A percentile compares a stretch with the other conserved stretches of the same genome.
Evolutionary conservation across 495 filamentous ascomycete species (phyloP).

Genomic region (Annulohypoxylon nitens): DNA sequence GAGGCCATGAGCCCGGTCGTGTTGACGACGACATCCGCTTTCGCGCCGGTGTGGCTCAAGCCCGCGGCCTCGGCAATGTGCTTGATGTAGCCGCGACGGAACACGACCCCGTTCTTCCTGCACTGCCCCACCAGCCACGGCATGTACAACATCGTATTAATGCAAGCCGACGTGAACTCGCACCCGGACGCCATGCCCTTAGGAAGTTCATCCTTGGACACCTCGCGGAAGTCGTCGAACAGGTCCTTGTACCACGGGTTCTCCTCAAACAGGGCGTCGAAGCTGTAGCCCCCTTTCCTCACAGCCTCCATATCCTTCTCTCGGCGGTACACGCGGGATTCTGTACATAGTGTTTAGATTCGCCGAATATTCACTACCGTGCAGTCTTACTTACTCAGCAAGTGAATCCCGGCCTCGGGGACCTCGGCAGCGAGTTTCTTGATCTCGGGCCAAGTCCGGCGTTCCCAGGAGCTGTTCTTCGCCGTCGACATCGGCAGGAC

Average conservation of each 20-base stretch:
- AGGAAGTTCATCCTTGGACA: constrained; percentile 69
- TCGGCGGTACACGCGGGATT: constrained; percentile 59
- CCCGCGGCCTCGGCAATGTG: constrained; percentile 80
- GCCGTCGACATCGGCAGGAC: constrained; percentile 72
- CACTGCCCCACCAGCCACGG: constrained; percentile 86
- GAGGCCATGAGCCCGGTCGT: constrained; percentile 84
- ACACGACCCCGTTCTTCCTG: constrained; percentile 72
- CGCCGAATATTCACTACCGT: neutral
- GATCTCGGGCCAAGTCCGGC: constrained; percentile 75
- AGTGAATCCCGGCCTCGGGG: constrained; percentile 91
- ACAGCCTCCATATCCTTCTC: constrained; percentile 52
- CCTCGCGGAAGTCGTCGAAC: constrained; percentile 75
- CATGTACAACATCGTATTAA: constrained; percentile 90
- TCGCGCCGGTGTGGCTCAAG: constrained; percentile 71
- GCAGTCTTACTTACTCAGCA: constrained; percentile 70
- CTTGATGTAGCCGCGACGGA: constrained; percentile 69
- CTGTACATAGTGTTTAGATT: constrained; percentile 44
- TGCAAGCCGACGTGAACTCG: constrained; percentile 85
- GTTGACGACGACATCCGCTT: constrained; percentile 83
- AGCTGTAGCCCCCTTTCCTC: constrained; percentile 57
- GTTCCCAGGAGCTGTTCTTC: constrained; percentile 69
- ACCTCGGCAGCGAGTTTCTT: constrained; percentile 74
- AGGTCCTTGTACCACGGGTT: constrained; percentile 88
- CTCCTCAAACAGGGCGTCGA: constrained; percentile 64
- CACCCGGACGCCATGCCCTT: constrained; percentile 74